Percentiles rank a stretch among this genome's conserved stretches.
Evolutionary conservation across 73 alveolate genomes (phyloP).

Genomic region (Blepharisma japonicum): DNA sequence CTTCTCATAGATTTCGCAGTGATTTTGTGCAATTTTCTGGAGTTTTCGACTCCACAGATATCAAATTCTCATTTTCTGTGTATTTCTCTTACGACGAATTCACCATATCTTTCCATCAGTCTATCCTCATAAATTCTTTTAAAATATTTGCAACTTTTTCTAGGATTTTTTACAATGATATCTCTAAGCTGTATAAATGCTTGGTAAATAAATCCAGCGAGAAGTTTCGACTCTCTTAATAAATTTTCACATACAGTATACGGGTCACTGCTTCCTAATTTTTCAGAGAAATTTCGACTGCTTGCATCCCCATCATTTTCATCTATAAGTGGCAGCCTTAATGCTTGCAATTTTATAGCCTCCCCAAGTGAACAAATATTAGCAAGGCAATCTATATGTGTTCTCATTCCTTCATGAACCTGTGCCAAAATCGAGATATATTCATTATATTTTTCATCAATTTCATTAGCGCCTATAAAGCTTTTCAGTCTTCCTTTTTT

Average conservation of each 20-base stretch:
- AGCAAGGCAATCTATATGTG: not conserved
- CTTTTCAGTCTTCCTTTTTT: not conserved
- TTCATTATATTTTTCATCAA: not conserved
- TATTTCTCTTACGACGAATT: not conserved
- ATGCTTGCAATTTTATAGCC: no score
- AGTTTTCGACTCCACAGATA: conserved; percentile 8
- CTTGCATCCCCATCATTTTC: not conserved
- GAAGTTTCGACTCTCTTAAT: not conserved
- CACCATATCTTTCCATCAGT: not conserved
- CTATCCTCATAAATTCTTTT: not conserved
- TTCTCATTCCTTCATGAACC: conserved; percentile 10
- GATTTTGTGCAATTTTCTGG: not conserved
- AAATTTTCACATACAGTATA: not conserved
- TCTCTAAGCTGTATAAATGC: not conserved
- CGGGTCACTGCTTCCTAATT: not conserved
- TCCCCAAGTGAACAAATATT: conserved; percentile 1
- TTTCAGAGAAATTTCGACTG: not conserved
- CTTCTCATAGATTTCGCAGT: conserved; percentile 1
- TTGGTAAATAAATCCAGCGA: conserved; percentile 12
- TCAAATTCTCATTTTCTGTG: not conserved
- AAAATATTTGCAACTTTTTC: not conserved
- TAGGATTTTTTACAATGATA: not conserved
- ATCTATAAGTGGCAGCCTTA: not conserved
- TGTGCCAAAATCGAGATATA: not conserved
- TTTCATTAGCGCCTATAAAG: not conserved